Evolutionary conservation across 1,139 yeast genomes (phyloP), one percentile per base, ranked within the genome.

Genomic region (Geotrichum histeridarum): DNA sequence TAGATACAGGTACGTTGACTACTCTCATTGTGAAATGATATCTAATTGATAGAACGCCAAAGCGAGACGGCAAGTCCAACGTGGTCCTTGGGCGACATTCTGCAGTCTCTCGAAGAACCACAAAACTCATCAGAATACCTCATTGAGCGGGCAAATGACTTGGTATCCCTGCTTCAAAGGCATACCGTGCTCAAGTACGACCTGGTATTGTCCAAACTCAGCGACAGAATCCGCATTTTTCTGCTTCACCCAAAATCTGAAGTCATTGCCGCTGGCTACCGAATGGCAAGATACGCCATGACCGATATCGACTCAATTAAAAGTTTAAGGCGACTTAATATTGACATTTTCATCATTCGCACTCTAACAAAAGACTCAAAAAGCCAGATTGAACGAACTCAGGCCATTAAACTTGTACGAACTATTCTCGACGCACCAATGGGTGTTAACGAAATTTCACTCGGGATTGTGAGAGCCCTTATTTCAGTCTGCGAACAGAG

Each of bases 371-470:
- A 82, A 54, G 77, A 79, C 30, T 68, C 74, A 35, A 70, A 79
- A 14, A 70, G 74, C 45, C 75, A 81, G 32, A 69, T 81, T 3
- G 97, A 91, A 64, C 78, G 93, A 59, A 83, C 83, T 47, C 91
- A 91, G 64, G 95, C 96, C 0, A 64, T 93, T 39, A 86, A 84
- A 63, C 72, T 91, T 33, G 70, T 89, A 0, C 75, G 97, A 36
- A 73, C 77, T 45, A 81, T 86, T 57, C 65, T 86, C 9, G 82
- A 77, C 42, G 74, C 82, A 1, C 80, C 80, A 1, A 75, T 73
- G 38, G 91, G 91, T 0, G 71, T 78, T 3, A 73, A 75, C 31
- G 77, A 78, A 58, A 66, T 90, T 11, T 79, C 85, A 1, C 74
- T 80, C 36, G 89, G 95, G 0, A 77, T 87, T 3, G 74, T 87